Evolutionary conservation across 2,329 filamentous ascomycete species (phyloP).

Genomic region (Aspergillus fumigatus): DNA sequence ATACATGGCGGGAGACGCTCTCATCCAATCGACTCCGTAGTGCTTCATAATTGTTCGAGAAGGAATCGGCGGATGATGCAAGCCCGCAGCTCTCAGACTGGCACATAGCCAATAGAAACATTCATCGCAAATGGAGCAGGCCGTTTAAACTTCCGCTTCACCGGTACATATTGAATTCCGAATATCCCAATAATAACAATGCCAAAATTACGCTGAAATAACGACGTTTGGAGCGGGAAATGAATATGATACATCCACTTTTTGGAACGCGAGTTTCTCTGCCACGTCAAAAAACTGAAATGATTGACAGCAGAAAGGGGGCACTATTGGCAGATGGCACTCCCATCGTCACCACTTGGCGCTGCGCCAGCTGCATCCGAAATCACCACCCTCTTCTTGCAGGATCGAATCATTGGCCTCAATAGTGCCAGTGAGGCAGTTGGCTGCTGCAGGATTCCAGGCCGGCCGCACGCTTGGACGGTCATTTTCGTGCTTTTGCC

Average conservation of each 20-base stretch:
- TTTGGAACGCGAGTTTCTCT: background rate
- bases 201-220: background rate
- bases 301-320: background rate
- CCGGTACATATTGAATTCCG: slow-evolving; percentile 8
- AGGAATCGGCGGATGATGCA: slow-evolving; percentile 8
- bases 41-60: slow-evolving; percentile 5
- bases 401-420: slow-evolving; percentile 16
- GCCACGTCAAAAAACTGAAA: slow-evolving; percentile 18
- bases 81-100: background rate
- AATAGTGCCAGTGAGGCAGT: slow-evolving; percentile 12
- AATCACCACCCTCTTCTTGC: slow-evolving; percentile 18
- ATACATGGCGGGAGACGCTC: slow-evolving; percentile 4
- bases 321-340: slow-evolving; percentile 10
- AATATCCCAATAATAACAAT: too few relatives aligned
- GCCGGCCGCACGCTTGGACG: slow-evolving; percentile 15
- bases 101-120: slow-evolving; percentile 4
- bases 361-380: slow-evolving; percentile 9
- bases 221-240: background rate
- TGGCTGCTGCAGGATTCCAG: slow-evolving; percentile 8
- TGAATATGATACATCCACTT: slow-evolving; percentile 6
- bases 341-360: slow-evolving; percentile 11
- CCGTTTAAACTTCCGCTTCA: slow-evolving; percentile 10
- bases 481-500: slow-evolving; percentile 9
- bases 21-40: slow-evolving; percentile 8
- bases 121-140: background rate